Conservation (phyloP, 2,329 filamentous ascomycete genomes). For the Colletotrichum sojae region DNA sequence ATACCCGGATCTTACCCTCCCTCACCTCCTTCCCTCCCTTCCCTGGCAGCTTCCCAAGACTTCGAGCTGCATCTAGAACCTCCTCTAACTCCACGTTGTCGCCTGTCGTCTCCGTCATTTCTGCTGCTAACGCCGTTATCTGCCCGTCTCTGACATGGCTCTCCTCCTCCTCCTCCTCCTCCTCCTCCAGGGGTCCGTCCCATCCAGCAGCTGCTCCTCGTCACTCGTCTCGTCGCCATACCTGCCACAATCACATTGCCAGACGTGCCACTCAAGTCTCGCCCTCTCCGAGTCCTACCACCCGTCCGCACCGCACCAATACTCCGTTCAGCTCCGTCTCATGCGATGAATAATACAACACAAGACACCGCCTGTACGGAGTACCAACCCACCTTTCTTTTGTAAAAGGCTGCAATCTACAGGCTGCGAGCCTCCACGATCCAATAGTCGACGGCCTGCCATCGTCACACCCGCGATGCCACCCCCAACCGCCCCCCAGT, state of each 20-base stretch:
- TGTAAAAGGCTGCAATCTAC: neutral
- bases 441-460: constrained; percentile 12
- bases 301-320: no score
- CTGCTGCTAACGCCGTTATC: constrained; percentile 25
- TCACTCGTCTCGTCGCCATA: neutral
- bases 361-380: neutral
- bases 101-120: constrained; percentile 14
- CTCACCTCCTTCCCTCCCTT: constrained; percentile 18
- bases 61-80: constrained; percentile 36
- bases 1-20: constrained; percentile 23
- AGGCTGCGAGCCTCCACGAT: neutral
- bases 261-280: constrained; percentile 9
- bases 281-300: constrained; percentile 7
- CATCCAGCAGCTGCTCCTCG: neutral
- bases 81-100: neutral
- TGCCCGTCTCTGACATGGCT: neutral
- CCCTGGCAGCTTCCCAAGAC: constrained; percentile 15
- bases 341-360: constrained; percentile 4
- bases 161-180: no score
- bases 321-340: constrained; percentile 32
- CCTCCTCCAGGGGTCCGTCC: neutral
- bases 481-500: constrained; percentile 17
- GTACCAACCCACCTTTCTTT: no score
- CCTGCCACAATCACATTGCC: neutral
- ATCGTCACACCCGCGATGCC: constrained; percentile 29